Evolutionary conservation across 1,284 basidiomycete species (phyloP).

Genomic region (Malassezia arunalokei): DNA sequence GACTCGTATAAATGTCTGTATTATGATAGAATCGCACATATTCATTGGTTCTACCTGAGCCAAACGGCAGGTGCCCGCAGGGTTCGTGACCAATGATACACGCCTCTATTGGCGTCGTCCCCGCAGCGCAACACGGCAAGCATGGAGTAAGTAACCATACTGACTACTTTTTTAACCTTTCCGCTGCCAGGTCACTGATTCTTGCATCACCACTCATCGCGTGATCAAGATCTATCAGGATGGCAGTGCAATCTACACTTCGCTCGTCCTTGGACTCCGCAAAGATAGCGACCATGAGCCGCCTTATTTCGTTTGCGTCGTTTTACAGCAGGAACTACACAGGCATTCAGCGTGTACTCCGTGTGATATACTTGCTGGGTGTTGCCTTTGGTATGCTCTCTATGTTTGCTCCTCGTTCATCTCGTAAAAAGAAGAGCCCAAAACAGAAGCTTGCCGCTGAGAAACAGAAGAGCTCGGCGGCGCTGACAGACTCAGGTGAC

Average conservation of each 20-base stretch:
- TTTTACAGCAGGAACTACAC: conserved; percentile 34
- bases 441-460: neutral
- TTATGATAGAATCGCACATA: too few relatives aligned
- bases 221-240: conserved; percentile 7
- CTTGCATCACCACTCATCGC: neutral
- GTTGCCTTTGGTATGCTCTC: conserved; percentile 22
- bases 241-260: conserved; percentile 37
- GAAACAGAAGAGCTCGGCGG: neutral
- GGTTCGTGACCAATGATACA: too few relatives aligned
- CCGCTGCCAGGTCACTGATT: neutral
- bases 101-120: neutral
- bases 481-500: neutral
- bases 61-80: too few relatives aligned
- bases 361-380: conserved; percentile 27
- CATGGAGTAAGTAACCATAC: too few relatives aligned
- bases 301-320: conserved; percentile 23
- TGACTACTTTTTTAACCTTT: too few relatives aligned
- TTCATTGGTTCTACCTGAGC: too few relatives aligned
- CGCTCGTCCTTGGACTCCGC: conserved; percentile 24
- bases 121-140: too few relatives aligned
- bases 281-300: conserved; percentile 28
- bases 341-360: conserved; percentile 29
- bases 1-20: too few relatives aligned
- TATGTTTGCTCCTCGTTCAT: conserved; percentile 23
- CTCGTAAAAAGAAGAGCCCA: neutral